Evolutionary conservation across 495 filamentous ascomycete genomes (phyloP).

Genomic region (Extremus antarcticus): DNA sequence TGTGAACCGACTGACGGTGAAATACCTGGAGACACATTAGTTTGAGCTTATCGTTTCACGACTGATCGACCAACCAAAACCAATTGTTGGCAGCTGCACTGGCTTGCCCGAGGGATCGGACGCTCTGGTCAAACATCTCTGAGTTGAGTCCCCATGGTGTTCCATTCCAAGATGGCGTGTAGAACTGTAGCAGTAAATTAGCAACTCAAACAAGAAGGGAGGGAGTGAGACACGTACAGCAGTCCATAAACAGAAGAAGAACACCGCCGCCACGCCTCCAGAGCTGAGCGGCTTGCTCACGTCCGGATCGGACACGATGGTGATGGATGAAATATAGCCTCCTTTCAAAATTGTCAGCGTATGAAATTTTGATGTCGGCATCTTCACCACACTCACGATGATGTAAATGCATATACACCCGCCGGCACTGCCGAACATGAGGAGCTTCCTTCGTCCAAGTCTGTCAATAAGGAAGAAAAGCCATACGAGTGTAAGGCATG

Average conservation of each 20-base stretch:
- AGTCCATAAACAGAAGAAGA: conserved; percentile 75
- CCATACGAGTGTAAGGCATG: conserved; percentile 49
- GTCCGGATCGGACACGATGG: conserved; percentile 34
- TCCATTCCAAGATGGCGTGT: conserved; percentile 67
- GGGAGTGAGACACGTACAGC: too few species aligned
- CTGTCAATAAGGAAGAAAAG: conserved; percentile 46
- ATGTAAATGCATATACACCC: conserved; percentile 49
- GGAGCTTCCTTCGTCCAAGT: conserved; percentile 45
- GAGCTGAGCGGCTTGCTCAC: conserved; percentile 31
- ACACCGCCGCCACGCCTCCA: conserved; percentile 57
- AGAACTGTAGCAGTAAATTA: conserved; percentile 34
- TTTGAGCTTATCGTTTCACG: neutral
- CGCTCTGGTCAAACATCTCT: conserved; percentile 30
- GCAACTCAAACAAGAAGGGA: too few species aligned
- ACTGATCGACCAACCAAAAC: conserved; percentile 34
- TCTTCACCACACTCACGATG: conserved; percentile 28
- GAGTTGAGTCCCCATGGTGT: conserved; percentile 30
- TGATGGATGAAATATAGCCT: conserved; percentile 36
- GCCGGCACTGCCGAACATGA: conserved; percentile 45
- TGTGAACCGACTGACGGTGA: conserved; percentile 60
- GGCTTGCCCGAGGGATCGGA: conserved; percentile 50
- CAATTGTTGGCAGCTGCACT: conserved; percentile 60
- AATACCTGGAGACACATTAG: conserved; percentile 47
- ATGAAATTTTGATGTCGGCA: neutral
- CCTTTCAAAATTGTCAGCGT: neutral